Base-by-base conservation (phyloP, 257 asterid species). In the Nemophila menziesii region DNA sequence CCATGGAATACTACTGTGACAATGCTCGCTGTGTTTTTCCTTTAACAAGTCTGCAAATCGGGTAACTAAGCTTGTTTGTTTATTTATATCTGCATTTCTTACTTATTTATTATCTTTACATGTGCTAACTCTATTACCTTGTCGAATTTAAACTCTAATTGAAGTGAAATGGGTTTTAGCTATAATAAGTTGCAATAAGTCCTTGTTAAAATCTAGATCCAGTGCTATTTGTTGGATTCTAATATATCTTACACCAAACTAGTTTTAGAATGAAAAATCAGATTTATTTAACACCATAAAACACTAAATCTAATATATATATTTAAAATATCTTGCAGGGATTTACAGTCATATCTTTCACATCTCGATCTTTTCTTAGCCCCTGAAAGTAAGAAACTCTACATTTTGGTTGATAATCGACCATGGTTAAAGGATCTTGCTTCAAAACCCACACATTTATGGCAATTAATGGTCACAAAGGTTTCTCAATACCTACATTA, bases 391-490 rank as follows among this genome's bases (percentile, higher is more conserved):
- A 75, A 75, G 59, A 84, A 68, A 56, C 29, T 78, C 49, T 89
- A 69, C 56, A 72, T 89, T 64, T 66, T 89, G 75, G 93, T 89
- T 62, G 96, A 89, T 62, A 89, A 89, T 51, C 71, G 82, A 55
- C 98, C 98, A 22, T 89, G 96, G 98, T 57, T 89, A 63, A 57
- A 75, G 55, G 94, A 84, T 65, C 86, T 74, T 37, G 78, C 56
- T 27, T 75, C 92, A 33, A 63, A 80, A 45, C 75, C 94, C 16
- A 75, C 96, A 11, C 96, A 84, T 60, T 70, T 80, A 56, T 84
- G 96, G 98, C 96, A 84, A 63, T 60, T 89, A 65, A 79, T 89
- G 96, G 96, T 89, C 49, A 89, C 93, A 36, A 84, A 89, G 96
- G 98, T 89, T 67, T 62, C 60, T 73, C 5, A 9, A 4, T n/a